Evolutionary conservation across 169 alveolate genomes (phyloP).

Genomic region (Perkinsus olseni): DNA sequence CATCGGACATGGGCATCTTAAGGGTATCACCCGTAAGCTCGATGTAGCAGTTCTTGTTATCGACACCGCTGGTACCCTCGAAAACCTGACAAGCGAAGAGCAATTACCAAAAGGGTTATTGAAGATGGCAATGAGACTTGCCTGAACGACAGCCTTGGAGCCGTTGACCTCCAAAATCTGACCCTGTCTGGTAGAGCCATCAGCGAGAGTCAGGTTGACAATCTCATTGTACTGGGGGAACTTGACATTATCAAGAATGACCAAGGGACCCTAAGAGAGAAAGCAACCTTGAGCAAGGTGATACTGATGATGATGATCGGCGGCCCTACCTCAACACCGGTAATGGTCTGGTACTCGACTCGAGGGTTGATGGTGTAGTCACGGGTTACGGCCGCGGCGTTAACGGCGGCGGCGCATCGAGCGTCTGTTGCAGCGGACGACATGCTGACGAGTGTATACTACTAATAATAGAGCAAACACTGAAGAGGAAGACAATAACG

Average conservation of each 20-base stretch:
- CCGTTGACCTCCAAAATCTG: conserved; percentile 96
- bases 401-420: neutral
- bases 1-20: conserved; percentile 89
- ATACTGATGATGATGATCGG: neutral
- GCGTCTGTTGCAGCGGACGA: neutral
- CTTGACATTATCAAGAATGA: conserved; percentile 95
- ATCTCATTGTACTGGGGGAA: conserved; percentile 97
- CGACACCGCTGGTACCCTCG: conserved; percentile 99
- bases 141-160: conserved; percentile 88
- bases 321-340: conserved; percentile 44
- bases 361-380: conserved; percentile 86
- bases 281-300: neutral
- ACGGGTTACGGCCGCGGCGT: conserved; percentile 81
- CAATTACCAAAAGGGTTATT: neutral
- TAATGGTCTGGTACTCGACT: conserved; percentile 91
- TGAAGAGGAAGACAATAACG: neutral
- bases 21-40: conserved; percentile 98
- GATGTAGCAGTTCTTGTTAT: conserved; percentile 81
- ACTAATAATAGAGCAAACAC: neutral
- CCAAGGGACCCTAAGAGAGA: conserved; percentile 85
- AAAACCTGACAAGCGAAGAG: conserved; percentile 76
- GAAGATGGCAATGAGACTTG: neutral
- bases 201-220: conserved; percentile 84
- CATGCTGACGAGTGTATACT: neutral
- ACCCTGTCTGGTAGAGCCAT: conserved; percentile 92